Base-by-base conservation (phyloP, 805 yeast species). In the Pichia occidentalis region DNA sequence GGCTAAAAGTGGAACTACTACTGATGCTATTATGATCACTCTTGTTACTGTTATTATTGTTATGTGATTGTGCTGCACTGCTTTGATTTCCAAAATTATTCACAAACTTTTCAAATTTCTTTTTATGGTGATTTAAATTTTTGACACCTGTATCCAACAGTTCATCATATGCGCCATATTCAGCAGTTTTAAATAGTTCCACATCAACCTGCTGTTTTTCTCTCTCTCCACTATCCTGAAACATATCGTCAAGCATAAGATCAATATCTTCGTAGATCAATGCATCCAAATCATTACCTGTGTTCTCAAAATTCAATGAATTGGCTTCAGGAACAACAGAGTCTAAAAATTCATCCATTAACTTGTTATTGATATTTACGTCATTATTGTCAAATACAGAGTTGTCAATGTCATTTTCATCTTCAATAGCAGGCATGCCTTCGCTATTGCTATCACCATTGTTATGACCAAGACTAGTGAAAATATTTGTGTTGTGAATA, bases 191-290 rank as follows among this genome's bases (percentile, higher is more conserved):
- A 13, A 36, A 29, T 9, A 36, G 11, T n/a, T 28, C 33, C n/a
- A 36, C 18, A 6, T 27, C 32, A 1, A 16, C 3, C 3, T 18
- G n/a, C 4, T 17, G 11, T 17, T 28, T 29, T 12, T 35, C 34
- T 17, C 37, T 27, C 10, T 20, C 21, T 4, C 18, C 19, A 8
- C 25, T 23, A 26, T 40, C 52, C 8, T 24, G 21, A 13, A 42
- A 35, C 3, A 51, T 36, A 6, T 42, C 42, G 13, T 48, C 42
- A 20, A 51, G 25, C 28, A 49, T 35, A 14, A 26, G 41, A 21
- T 50, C 51, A 17, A 44, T 37, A 35, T 49, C 38, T 4, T 45
- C 52, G 25, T 37, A 43, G n/a, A 47, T 23, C 24, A 50, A 29
- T 19, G 40, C 46, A 8, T 41, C 26, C 33, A 45, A 18, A 34